Evolutionary conservation across 306 rosid genomes (phyloP).

Genomic region (Ziziphus jujuba): DNA sequence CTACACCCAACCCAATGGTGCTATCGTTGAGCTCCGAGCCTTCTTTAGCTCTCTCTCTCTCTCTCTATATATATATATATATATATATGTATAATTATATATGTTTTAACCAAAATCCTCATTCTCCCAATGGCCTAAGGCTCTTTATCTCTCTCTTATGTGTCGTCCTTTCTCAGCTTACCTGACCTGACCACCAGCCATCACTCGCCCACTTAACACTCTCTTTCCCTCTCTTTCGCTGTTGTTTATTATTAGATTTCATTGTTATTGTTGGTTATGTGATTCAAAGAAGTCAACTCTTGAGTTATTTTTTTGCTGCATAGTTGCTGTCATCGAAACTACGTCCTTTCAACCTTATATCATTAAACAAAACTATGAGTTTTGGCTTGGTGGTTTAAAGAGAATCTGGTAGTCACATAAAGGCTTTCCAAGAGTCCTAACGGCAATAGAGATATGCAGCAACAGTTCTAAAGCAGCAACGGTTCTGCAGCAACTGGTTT

Average conservation of each 20-base stretch:
- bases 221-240: neutral
- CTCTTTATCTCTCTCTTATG: slow-evolving; percentile 2
- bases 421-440: too few relatives aligned
- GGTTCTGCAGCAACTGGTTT: too few relatives aligned
- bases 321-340: too few relatives aligned
- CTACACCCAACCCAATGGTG: neutral
- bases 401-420: too few relatives aligned
- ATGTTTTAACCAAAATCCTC: neutral
- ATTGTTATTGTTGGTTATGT: too few relatives aligned
- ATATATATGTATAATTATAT: neutral
- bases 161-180: neutral
- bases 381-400: too few relatives aligned
- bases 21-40: slow-evolving; percentile 36
- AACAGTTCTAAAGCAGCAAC: too few relatives aligned
- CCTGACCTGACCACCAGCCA: slow-evolving; percentile 10
- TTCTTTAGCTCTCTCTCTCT: neutral
- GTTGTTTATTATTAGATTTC: neutral
- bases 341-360: too few relatives aligned
- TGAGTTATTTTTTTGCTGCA: too few relatives aligned
- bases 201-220: slow-evolving; percentile 4
- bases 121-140: neutral
- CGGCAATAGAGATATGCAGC: too few relatives aligned
- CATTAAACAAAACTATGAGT: too few relatives aligned
- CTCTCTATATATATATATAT: neutral
- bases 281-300: too few relatives aligned